Conservation (phyloP, 352 stramenopile species). For the Achlya hypogyna region DNA sequence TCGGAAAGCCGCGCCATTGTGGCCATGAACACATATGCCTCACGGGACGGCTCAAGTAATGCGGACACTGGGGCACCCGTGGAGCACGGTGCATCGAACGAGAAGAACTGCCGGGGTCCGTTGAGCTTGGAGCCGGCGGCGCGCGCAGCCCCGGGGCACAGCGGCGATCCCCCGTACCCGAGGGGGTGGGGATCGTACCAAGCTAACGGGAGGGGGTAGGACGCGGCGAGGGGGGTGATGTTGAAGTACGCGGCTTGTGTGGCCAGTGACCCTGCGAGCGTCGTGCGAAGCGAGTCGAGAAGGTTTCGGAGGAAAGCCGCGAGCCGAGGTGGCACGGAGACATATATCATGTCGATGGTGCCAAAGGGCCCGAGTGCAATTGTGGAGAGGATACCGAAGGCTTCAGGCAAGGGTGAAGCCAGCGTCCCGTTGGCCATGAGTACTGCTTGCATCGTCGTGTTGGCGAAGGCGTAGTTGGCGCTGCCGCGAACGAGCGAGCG, state of each 20-base stretch:
- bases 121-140: not conserved
- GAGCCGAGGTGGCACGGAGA: not conserved
- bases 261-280: not conserved
- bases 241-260: not conserved
- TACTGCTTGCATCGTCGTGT: not conserved
- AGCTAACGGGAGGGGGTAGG: not conserved
- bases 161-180: not conserved
- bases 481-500: not conserved
- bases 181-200: not conserved
- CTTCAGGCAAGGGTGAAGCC: not conserved
- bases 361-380: slow-evolving; percentile 2
- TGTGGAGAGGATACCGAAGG: not conserved
- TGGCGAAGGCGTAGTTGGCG: not conserved
- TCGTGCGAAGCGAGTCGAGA: not conserved
- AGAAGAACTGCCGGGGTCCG: not conserved
- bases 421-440: slow-evolving; percentile 2
- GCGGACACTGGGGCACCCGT: not conserved
- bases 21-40: not conserved
- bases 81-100: not conserved
- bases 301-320: not conserved
- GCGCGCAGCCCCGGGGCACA: not conserved
- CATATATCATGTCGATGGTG: slow-evolving; percentile 9
- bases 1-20: not conserved
- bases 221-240: not conserved
- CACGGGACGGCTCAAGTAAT: not conserved